These are phyloP conservation scores for Amyloporia xantha DNA, from an alignment of 768 basidiomycete genomes.

Conservation along the genomic window DNA sequence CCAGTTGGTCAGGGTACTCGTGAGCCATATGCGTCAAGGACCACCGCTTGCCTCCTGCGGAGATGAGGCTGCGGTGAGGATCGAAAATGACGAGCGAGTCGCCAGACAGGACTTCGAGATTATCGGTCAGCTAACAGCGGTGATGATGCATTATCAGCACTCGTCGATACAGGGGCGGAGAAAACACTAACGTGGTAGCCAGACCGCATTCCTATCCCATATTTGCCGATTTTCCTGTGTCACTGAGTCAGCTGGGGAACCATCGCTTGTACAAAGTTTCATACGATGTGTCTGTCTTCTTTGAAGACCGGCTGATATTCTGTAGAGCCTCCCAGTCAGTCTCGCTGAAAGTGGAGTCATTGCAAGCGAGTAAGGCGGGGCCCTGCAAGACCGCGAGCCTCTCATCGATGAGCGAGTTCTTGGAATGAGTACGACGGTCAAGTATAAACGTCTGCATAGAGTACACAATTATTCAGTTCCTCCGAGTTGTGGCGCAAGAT, in stretches of 20 bases:
- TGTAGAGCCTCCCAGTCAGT: constrained; percentile 40
- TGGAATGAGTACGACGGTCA: constrained; percentile 30
- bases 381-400: constrained; percentile 30
- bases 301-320: constrained; percentile 39
- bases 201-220: constrained; percentile 44
- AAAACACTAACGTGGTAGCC: constrained; percentile 42
- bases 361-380: constrained; percentile 41
- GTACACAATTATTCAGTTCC: not conserved
- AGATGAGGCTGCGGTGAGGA: constrained; percentile 28
- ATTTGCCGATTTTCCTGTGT: constrained; percentile 45
- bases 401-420: constrained; percentile 20
- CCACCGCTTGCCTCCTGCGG: constrained; percentile 25
- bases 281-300: constrained; percentile 38
- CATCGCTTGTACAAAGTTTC: constrained; percentile 7
- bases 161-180: not conserved
- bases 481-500: not conserved
- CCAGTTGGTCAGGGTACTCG: constrained; percentile 26
- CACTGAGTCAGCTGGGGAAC: constrained; percentile 2
- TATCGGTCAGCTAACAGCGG: constrained; percentile 39
- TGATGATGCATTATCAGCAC: not conserved
- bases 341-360: constrained; percentile 35
- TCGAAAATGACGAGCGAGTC: constrained; percentile 36
- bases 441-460: constrained; percentile 34
- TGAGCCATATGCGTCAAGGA: constrained; percentile 20
- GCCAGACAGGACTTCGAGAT: constrained; percentile 41